These are phyloP conservation scores for Arthrocladium fulminans DNA, from an alignment of 2,329 filamentous ascomycete species.

Conservation along the genomic window DNA sequence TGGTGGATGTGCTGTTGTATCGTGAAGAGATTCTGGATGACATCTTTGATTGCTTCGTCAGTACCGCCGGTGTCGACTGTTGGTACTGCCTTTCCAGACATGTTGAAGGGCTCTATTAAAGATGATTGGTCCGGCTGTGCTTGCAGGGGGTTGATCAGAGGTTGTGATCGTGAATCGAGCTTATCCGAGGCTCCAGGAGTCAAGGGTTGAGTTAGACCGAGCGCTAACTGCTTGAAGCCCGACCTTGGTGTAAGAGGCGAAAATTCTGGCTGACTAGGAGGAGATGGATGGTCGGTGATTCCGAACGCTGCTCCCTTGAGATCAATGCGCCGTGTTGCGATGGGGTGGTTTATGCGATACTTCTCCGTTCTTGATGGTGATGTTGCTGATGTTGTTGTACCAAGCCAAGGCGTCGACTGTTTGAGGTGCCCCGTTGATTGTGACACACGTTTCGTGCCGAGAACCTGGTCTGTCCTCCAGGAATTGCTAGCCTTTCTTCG, in stretches of 20 bases:
- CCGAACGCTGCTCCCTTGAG: not conserved
- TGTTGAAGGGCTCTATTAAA: too few relatives aligned
- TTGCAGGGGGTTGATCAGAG: not conserved
- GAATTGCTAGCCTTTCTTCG: not conserved
- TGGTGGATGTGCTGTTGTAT: slow-evolving; percentile 51
- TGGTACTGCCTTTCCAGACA: too few relatives aligned
- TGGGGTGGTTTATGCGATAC: not conserved
- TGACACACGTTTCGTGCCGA: not conserved
- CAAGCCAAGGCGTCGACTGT: not conserved
- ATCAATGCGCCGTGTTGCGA: not conserved
- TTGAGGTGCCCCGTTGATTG: not conserved
- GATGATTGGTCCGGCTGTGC: too few relatives aligned
- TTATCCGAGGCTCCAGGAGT: not conserved
- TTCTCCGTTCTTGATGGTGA: not conserved
- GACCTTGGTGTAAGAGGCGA: not conserved
- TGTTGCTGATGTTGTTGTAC: slow-evolving; percentile 1
- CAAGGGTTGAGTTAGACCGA: not conserved
- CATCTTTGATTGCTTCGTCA: slow-evolving; percentile 37
- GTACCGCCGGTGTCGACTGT: too few relatives aligned
- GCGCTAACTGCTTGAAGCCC: not conserved
- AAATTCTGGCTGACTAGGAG: not conserved
- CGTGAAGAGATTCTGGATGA: slow-evolving; percentile 55
- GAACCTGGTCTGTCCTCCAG: not conserved
- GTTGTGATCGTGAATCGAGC: not conserved
- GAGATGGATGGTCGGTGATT: not conserved